Conservation (phyloP, 768 basidiomycete genomes). For the Strobilomyces dryophilus region DNA sequence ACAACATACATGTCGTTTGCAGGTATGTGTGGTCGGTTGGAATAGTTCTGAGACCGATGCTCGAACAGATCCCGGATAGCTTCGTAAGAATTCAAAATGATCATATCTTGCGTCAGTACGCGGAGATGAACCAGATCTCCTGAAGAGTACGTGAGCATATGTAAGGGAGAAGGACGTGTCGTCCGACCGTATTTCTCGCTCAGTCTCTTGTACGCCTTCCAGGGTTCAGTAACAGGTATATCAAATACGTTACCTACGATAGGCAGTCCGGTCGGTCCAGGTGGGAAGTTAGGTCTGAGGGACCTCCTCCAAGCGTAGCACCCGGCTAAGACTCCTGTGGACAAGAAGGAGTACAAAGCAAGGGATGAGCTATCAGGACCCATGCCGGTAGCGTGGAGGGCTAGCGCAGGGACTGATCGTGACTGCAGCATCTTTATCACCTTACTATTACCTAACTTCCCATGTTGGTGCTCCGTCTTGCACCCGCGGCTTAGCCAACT, state of each 20-base stretch:
- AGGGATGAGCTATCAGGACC: neutral
- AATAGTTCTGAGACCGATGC: constrained; percentile 6
- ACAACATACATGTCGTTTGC: neutral
- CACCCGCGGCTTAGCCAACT: neutral
- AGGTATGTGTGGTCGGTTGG: constrained; percentile 5
- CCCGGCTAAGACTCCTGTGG: neutral
- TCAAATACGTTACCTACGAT: constrained; percentile 9
- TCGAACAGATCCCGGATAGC: constrained; percentile 4
- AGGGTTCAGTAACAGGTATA: constrained; percentile 2
- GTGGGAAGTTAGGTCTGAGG: neutral
- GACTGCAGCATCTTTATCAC: neutral
- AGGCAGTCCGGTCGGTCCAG: constrained; percentile 3
- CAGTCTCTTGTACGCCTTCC: constrained; percentile 1
- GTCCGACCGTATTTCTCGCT: constrained; percentile 6
- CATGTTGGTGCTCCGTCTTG: neutral
- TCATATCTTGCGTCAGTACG: constrained; percentile 6
- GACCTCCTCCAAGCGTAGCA: neutral
- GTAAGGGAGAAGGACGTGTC: no score
- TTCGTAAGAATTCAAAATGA: constrained; percentile 10
- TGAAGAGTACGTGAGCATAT: neutral
- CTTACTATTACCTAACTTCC: neutral
- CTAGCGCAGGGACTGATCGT: neutral
- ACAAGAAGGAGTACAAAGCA: neutral
- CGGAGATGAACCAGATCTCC: constrained; percentile 8
- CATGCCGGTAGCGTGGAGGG: neutral